These are phyloP conservation scores for Cryptococcus deneoformans DNA, from an alignment of 1,284 basidiomycete genomes.

Conservation along the genomic window DNA sequence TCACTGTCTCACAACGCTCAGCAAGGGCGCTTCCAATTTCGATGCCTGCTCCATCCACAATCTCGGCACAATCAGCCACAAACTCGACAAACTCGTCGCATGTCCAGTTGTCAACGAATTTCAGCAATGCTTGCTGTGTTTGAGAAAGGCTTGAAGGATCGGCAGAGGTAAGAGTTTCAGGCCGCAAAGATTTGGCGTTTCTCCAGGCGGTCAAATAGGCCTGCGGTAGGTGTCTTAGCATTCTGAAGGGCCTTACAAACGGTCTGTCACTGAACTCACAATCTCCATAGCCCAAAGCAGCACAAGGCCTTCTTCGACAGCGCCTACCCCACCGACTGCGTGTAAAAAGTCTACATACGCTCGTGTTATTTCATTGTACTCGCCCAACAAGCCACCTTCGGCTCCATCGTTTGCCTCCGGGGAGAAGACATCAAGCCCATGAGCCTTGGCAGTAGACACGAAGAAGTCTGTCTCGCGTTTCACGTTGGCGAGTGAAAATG, in stretches of 20 bases:
- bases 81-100: constrained; percentile 61
- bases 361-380: constrained; percentile 59
- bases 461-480: constrained; percentile 64
- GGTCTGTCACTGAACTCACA: constrained; percentile 41
- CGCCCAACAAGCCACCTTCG: constrained; percentile 52
- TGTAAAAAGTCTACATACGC: constrained; percentile 70
- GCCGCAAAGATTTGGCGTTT: constrained; percentile 50
- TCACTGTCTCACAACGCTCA: constrained; percentile 56
- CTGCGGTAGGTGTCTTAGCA: not conserved
- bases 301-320: constrained; percentile 62
- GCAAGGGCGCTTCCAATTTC: constrained; percentile 50
- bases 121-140: constrained; percentile 51
- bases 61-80: constrained; percentile 56
- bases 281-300: constrained; percentile 77
- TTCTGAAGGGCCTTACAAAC: not conserved
- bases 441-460: constrained; percentile 54
- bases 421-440: constrained; percentile 45
- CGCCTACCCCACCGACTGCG: constrained; percentile 53
- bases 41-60: constrained; percentile 58
- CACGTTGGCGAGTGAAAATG: constrained; percentile 58
- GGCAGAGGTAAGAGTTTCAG: constrained; percentile 8
- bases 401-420: constrained; percentile 1
- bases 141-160: constrained; percentile 14
- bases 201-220: constrained; percentile 66
- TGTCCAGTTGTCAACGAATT: constrained; percentile 66